These are phyloP conservation scores for Pseudogymnoascus sp. DNA, from an alignment of 2,329 filamentous ascomycete species.

Conservation along the genomic window DNA sequence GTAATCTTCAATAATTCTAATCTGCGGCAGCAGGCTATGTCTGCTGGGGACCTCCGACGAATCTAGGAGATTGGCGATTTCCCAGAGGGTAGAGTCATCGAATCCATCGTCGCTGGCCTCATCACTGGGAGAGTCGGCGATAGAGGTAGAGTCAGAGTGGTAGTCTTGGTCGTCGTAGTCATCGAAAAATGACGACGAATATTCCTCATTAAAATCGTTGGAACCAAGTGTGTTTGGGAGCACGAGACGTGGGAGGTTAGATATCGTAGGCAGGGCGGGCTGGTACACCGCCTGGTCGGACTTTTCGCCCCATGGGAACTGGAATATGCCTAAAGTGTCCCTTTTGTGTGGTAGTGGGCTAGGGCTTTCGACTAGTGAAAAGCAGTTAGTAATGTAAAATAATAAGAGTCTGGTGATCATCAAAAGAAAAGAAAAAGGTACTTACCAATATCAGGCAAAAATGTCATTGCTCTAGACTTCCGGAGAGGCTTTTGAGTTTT, in stretches of 20 bases:
- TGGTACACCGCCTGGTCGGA: conserved; percentile 44
- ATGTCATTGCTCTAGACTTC: conserved; percentile 47
- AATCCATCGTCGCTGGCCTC: conserved; percentile 42
- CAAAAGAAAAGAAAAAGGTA: background rate
- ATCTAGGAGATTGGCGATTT: conserved; percentile 53
- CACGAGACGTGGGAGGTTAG: background rate
- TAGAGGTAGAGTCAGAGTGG: conserved; percentile 23
- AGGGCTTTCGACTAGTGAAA: conserved; percentile 44
- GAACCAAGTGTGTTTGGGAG: background rate
- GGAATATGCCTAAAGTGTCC: conserved; percentile 55
- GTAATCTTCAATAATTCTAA: conserved; percentile 13
- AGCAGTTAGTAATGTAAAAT: conserved; percentile 13
- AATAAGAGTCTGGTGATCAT: background rate
- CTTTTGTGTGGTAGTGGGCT: conserved; percentile 49
- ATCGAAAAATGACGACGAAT: conserved; percentile 46
- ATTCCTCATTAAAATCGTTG: conserved; percentile 15
- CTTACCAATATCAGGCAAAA: conserved; percentile 49
- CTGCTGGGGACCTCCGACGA: conserved; percentile 43
- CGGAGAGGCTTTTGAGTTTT: conserved; percentile 46
- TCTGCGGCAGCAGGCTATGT: conserved; percentile 39
- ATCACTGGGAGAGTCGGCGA: conserved; percentile 14
- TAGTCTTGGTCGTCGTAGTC: conserved; percentile 39
- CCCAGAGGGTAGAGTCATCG: conserved; percentile 54
- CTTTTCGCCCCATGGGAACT: conserved; percentile 57
- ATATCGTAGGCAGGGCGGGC: conserved; percentile 27